Evolutionary conservation across 2,329 filamentous ascomycete species (phyloP), one percentile per base, ranked within the genome.

Genomic region (Elsinoe batatas): DNA sequence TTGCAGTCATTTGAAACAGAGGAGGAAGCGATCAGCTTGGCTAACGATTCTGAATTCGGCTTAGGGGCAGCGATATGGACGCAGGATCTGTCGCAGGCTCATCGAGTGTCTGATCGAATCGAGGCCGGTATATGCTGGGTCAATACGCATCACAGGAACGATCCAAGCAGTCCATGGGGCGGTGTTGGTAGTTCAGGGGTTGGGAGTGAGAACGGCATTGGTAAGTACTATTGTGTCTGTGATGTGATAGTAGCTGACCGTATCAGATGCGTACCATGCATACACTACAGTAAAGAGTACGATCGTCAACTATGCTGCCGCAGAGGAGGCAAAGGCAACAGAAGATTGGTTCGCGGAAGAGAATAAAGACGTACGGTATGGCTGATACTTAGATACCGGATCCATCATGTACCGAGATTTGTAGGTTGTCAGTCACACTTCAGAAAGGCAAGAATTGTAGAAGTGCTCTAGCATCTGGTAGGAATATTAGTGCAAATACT

Each of bases 341-440:
- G 83, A 85, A 36, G 83, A 84, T 58, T 88, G 85, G 85, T 88
- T 88, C 65, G 73, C 76, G 49, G 82, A 84, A 55, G 78, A 74
- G 1, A 64, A 69, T 1, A 75, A 71, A 0, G 68, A 76, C 44
- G 84, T 85, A 2, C 69, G 82, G 60, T 86, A 86, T 66, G 82
- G 82, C 0, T 84, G 65, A 61, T 7, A 44, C 18, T 44, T 22
- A 13, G 17, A 44, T 44, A 44, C 40, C 40, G 18, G 8, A 13
- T 10, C 26, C 18, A 49, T 36, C 47, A 51, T 51, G 11, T 22
- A 22, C 22, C 22, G 22, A 22, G 22, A 22, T 22, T 22, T 22
- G 3, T 3, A 22, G 22, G 22, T 22, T 22, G 22, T 22, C 22
- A 22, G 22, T 22, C 22, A 22, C 22, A 22, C 22, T 5, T 22